A percentile compares a stretch with the other conserved stretches of the same genome.
Conservation (phyloP, 176 grass and related monocot genomes). For the Oryza glumipatula region DNA sequence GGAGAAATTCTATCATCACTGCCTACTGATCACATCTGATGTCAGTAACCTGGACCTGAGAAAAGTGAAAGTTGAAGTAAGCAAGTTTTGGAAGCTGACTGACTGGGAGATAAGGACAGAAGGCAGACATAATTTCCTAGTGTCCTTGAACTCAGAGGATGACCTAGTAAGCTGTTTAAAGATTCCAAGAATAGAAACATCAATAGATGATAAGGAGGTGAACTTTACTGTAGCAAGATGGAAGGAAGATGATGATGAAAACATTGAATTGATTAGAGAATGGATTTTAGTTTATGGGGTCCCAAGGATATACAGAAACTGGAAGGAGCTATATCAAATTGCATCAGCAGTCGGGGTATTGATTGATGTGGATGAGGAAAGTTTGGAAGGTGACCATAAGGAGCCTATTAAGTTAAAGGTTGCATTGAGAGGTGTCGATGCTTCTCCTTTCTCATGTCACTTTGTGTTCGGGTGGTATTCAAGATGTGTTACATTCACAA, state of each 20-base stretch:
- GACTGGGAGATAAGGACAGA: conserved; percentile 46
- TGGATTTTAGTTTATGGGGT: conserved; percentile 50
- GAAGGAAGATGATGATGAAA: neutral
- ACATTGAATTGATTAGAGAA: conserved; percentile 23
- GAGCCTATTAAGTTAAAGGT: conserved; percentile 49
- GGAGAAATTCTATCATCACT: conserved; percentile 30
- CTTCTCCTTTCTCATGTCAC: conserved; percentile 34
- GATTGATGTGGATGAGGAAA: conserved; percentile 45
- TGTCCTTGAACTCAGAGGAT: conserved; percentile 39
- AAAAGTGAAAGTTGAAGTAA: conserved; percentile 41
- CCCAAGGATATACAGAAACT: conserved; percentile 45
- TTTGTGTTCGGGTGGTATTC: conserved; percentile 40
- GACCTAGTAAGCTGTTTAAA: conserved; percentile 44
- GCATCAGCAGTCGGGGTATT: conserved; percentile 46
- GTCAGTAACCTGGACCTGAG: conserved; percentile 14
- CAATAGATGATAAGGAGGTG: conserved; percentile 25
- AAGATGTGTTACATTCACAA: conserved; percentile 24
- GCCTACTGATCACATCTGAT: conserved; percentile 33
- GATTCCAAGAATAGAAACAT: conserved; percentile 6
- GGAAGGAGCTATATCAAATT: conserved; percentile 53
- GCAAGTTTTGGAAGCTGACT: conserved; percentile 35
- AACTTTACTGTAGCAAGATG: conserved; percentile 36
- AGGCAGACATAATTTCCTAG: conserved; percentile 24
- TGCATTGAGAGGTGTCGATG: conserved; percentile 7
- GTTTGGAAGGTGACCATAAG: conserved; percentile 36